A percentile compares a stretch with the other conserved stretches of the same genome.
phyloP scores from a whole-genome alignment of 768 basidiomycete genomes.

The Pleurotus cornucopiae region DNA sequence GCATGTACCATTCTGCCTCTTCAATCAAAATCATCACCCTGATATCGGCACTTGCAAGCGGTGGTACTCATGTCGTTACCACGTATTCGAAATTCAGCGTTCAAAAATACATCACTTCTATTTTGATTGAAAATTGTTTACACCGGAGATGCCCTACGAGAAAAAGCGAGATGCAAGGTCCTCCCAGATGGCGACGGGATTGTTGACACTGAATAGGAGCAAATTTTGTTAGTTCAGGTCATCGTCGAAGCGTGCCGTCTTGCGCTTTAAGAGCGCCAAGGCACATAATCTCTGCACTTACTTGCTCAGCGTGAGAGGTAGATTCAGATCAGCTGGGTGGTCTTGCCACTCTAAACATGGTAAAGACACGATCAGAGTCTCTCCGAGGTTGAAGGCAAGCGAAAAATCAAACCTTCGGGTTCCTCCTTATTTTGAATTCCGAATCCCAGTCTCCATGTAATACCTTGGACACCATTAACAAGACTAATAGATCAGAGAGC shows the following conservation, averaged over 20 bases:
- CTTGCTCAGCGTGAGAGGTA: constrained; percentile 46
- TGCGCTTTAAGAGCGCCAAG: not conserved
- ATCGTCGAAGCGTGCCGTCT: not conserved
- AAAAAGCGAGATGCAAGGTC: constrained; percentile 30
- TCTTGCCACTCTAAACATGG: constrained; percentile 49
- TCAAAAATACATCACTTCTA: too few relatives aligned
- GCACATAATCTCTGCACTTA: constrained; percentile 23
- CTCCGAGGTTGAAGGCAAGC: not conserved
- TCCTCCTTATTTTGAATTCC: constrained; percentile 45
- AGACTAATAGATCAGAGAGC: constrained; percentile 24
- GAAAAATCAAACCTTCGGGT: constrained; percentile 47
- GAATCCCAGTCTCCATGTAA: constrained; percentile 63
- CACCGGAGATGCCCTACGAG: not conserved
- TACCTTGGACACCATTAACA: constrained; percentile 55
- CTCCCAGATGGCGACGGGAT: constrained; percentile 53
- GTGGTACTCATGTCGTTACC: too few relatives aligned
- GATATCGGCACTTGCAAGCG: too few relatives aligned
- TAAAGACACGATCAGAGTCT: not conserved
- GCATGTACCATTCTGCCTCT: too few relatives aligned
- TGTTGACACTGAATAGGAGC: constrained; percentile 40
- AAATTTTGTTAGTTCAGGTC: constrained; percentile 1
- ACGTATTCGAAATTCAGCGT: too few relatives aligned
- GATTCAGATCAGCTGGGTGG: constrained; percentile 47
- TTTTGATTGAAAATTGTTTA: too few relatives aligned
- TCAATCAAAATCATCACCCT: too few relatives aligned